These are phyloP conservation scores for Zygoascus tannicola DNA, from an alignment of 805 yeast genomes.

Conservation along the genomic window DNA sequence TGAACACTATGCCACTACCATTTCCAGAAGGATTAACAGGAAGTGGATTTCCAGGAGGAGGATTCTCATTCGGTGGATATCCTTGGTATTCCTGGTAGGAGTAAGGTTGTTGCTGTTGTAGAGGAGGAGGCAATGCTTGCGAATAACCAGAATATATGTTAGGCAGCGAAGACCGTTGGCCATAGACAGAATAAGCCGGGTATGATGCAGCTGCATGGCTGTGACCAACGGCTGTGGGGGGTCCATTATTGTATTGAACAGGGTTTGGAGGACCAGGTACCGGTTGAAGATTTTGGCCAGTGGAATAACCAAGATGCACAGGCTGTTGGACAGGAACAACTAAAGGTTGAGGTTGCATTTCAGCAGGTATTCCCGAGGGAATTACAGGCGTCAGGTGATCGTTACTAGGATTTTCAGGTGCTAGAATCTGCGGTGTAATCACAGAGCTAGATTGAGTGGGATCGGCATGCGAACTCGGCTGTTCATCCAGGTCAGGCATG, in stretches of 20 bases:
- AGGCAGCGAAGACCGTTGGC: conserved; percentile 20
- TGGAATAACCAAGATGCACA: not conserved
- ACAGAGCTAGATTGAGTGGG: not conserved
- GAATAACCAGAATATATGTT: conserved; percentile 15
- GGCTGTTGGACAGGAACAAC: not conserved
- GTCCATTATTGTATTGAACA: not conserved
- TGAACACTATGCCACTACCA: conserved; percentile 16
- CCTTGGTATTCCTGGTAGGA: conserved; percentile 9
- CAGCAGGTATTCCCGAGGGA: too few relatives aligned
- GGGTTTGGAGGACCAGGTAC: conserved; percentile 6
- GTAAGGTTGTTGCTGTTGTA: conserved; percentile 4
- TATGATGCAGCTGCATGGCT: not conserved
- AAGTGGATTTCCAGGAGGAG: conserved; percentile 3
- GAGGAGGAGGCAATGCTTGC: not conserved
- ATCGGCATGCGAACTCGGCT: not conserved
- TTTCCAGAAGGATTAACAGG: conserved; percentile 2
- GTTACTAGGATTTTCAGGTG: not conserved
- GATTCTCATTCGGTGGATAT: not conserved
- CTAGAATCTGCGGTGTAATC: not conserved
- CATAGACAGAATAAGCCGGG: conserved; percentile 10
- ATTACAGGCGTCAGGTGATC: too few relatives aligned
- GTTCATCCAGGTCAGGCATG: not conserved
- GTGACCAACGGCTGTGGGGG: not conserved
- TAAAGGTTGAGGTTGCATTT: too few relatives aligned
- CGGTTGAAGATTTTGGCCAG: not conserved